Percentiles rank a stretch among this genome's conserved stretches.
phyloP scores from a whole-genome alignment of 768 basidiomycete species.

The Collybia nuda region DNA sequence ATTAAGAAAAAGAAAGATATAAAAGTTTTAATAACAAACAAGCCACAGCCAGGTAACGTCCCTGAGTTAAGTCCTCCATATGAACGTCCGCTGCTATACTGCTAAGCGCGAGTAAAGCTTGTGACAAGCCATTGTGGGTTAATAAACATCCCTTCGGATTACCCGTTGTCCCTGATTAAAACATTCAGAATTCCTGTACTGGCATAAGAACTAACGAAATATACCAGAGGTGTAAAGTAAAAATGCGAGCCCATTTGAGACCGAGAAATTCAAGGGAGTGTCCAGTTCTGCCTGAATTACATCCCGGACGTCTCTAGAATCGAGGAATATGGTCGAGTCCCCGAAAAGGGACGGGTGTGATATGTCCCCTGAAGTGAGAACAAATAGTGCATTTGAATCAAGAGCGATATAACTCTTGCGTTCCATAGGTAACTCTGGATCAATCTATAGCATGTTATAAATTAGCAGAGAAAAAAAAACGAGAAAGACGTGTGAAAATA shows the following conservation, averaged over 20 bases:
- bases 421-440: constrained; percentile 47
- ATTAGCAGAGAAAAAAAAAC: not conserved
- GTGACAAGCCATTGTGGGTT: constrained; percentile 28
- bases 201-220: not conserved
- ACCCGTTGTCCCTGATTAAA: constrained; percentile 42
- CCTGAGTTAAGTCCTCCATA: constrained; percentile 23
- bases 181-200: not conserved
- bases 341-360: constrained; percentile 22
- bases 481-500: not conserved
- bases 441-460: constrained; percentile 33
- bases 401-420: constrained; percentile 43
- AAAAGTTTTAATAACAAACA: constrained; percentile 24
- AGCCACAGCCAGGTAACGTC: constrained; percentile 40
- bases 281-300: constrained; percentile 25
- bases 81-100: constrained; percentile 27
- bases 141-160: constrained; percentile 51
- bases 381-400: constrained; percentile 40
- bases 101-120: constrained; percentile 31
- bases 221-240: constrained; percentile 52
- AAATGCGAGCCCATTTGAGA: constrained; percentile 35
- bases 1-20: constrained; percentile 1
- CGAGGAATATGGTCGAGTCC: constrained; percentile 20
- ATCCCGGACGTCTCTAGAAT: constrained; percentile 19
- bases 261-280: constrained; percentile 26
- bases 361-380: constrained; percentile 29